Evolutionary conservation across 768 basidiomycete genomes (phyloP), one percentile per base, ranked within the genome.

Genomic region (Phylloporus arenicola): DNA sequence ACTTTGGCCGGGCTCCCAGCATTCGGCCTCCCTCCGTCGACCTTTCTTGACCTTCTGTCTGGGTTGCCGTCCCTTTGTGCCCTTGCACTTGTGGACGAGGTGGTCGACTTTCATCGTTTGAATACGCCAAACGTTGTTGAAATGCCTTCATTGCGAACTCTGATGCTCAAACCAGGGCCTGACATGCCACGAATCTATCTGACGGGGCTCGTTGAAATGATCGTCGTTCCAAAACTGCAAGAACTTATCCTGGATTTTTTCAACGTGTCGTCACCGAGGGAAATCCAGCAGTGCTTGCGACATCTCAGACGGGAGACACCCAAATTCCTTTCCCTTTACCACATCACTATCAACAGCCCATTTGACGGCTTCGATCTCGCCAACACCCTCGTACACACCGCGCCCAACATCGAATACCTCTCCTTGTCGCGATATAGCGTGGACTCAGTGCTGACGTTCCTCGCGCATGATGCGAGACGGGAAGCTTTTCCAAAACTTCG

Each of bases 151-250:
- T 46, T 65, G 22, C 55, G 56, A 5, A 62, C 34, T 31, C 34
- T 64, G 48, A 33, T 41, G 8, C 54, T 65, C 16, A 62, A 51
- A 38, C 66, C 67, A 40, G 62, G 62, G 8, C 53, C 54, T 14
- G 62, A 64, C 30, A 54, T 67, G 20, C 68, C 67, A 9, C 65
- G 64, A 31, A 31, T 44, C 11, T 65, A 68, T 38, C 48, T 67
- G 30, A 63, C 59, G 4, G 50, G 59, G 5, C 47, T 65, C 41
- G 45, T 68, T 39, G 56, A 59, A 44, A 57, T 43, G 25, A 17
- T 68, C 14, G 24, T 55, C 30, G 55, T 64, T 11, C 67, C 67
- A n/a, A 51, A 47, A 19, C 34, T 65, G 16, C 51, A 61, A 17
- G 57, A 67, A 6, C 48, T 68, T 19, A 30, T 55, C 27, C 56